Evolutionary conservation across 495 filamentous ascomycete genomes (phyloP).

Genomic region (Endocarpon pusillum): DNA sequence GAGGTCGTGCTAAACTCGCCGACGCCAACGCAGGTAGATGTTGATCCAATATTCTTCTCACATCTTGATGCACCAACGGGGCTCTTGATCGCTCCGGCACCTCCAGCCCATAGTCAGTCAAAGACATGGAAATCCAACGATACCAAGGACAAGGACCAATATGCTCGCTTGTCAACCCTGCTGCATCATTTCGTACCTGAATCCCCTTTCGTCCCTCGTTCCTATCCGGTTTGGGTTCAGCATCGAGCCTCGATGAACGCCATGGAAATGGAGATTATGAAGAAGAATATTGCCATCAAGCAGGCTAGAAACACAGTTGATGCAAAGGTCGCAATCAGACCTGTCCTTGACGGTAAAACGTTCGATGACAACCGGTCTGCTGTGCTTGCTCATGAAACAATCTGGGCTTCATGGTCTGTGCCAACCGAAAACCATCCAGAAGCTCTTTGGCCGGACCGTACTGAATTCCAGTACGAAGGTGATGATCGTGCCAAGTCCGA

Average conservation of each 20-base stretch:
- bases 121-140: conserved; percentile 12
- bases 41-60: too few relatives aligned
- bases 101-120: conserved; percentile 2
- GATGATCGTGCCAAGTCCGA: conserved; percentile 14
- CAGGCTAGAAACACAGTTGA: background rate
- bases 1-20: too few relatives aligned
- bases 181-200: conserved; percentile 9
- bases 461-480: conserved; percentile 18
- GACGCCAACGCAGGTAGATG: too few relatives aligned
- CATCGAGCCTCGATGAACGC: conserved; percentile 4
- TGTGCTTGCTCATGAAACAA: conserved; percentile 9
- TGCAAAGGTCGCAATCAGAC: conserved; percentile 1
- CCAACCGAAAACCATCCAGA: conserved; percentile 4
- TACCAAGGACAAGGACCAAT: conserved; percentile 9
- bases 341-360: conserved; percentile 6
- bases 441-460: conserved; percentile 13
- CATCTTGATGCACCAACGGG: too few relatives aligned
- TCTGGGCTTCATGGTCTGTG: conserved; percentile 10
- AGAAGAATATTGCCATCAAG: conserved; percentile 1
- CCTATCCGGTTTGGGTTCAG: conserved; percentile 10
- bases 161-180: conserved; percentile 6
- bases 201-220: conserved; percentile 12
- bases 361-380: conserved; percentile 9
- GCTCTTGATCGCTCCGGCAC: too few relatives aligned
- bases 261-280: background rate